Base-by-base conservation (phyloP, 305 asterid genomes). In the Fraxinus ornus region DNA sequence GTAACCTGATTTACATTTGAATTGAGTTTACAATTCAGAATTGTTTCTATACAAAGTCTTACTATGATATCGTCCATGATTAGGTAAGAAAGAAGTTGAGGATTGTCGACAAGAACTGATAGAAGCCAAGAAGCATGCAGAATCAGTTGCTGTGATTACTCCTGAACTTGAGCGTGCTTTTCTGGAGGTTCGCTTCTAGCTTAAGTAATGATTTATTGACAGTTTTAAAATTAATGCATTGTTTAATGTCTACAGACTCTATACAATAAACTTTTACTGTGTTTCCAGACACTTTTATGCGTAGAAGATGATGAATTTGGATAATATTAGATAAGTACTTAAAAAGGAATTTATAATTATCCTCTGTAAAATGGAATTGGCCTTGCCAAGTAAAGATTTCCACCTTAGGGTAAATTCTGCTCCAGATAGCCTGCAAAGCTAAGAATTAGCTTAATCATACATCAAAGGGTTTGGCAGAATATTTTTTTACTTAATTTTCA, bases 91-190 rank as follows among this genome's bases (percentile, higher is more conserved):
- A 44, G 86, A 84, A 73, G 80, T 77, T 41, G 94, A 86, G 80
- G 80, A 84, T 74, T 80, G 85, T 75, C 88, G 89, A 71, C 85
- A 77, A 78, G 89, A 88, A 85, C 87, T 93, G 55, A 36, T 84
- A 78, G 90, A 57, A 83, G 97, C 98, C 87, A 91, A 88, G 92
- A 88, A 83, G 82, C 76, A 80, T 84, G 99, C 99, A 47, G 93
- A 96, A 79, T 91, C 97, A 75, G 87, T 93, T 84, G 95, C 97
- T 66, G 28, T 76, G 76, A 82, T 96, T 71, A 92, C 98, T 85
- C 89, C 93, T 57, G 96, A 90, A 83, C 95, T 92, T 79, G 78
- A 88, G 89, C 88, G 86, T 84, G 96, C 97, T 62, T 96, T 96
- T 90, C 86, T 88, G 76, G 91, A 96, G 99, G 99, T 96, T 86